Percentiles rank a stretch among this genome's conserved stretches.
These are phyloP conservation scores for Lophium mytilinum DNA, from an alignment of 495 filamentous ascomycete genomes.

Conservation along the genomic window DNA sequence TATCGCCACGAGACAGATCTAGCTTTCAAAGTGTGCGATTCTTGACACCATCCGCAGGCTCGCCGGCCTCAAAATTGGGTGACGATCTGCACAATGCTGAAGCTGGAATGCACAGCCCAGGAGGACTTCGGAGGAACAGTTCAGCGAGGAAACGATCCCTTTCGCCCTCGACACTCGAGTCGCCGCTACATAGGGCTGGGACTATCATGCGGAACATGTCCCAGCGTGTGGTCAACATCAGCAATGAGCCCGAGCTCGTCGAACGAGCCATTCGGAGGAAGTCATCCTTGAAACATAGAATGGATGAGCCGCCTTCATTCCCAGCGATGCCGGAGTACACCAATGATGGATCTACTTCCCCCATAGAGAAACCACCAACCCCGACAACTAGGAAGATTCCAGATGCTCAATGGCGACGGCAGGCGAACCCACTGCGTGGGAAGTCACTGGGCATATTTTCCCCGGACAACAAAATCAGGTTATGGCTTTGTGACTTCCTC, in stretches of 20 bases:
- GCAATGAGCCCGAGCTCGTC: slow-evolving; percentile 74
- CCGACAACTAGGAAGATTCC: slow-evolving; percentile 4
- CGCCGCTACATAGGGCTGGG: slow-evolving; percentile 67
- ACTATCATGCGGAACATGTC: slow-evolving; percentile 96
- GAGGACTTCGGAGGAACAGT: slow-evolving; percentile 31
- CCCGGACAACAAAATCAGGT: slow-evolving; percentile 64
- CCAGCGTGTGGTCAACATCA: slow-evolving; percentile 93
- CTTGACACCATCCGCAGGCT: slow-evolving; percentile 30
- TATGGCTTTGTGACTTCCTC: slow-evolving; percentile 74
- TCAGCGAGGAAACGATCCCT: slow-evolving; percentile 46
- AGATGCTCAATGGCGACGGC: slow-evolving; percentile 33
- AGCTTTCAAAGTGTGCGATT: slow-evolving; percentile 54
- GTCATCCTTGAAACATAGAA: slow-evolving; percentile 46
- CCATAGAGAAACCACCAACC: slow-evolving; percentile 37
- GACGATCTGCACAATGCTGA: slow-evolving; percentile 56
- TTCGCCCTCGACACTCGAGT: slow-evolving; percentile 58
- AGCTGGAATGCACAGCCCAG: slow-evolving; percentile 32
- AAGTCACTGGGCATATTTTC: slow-evolving; percentile 79
- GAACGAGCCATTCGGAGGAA: slow-evolving; percentile 67
- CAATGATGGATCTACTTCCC: slow-evolving; percentile 47
- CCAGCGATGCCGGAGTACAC: slow-evolving; percentile 48
- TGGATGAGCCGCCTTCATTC: slow-evolving; percentile 50
- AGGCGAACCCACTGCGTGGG: slow-evolving; percentile 77
- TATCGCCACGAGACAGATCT: slow-evolving; percentile 48
- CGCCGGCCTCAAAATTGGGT: slow-evolving; percentile 45